Conservation (phyloP, 164 flowering plant species). For the Aristolochia californica region DNA sequence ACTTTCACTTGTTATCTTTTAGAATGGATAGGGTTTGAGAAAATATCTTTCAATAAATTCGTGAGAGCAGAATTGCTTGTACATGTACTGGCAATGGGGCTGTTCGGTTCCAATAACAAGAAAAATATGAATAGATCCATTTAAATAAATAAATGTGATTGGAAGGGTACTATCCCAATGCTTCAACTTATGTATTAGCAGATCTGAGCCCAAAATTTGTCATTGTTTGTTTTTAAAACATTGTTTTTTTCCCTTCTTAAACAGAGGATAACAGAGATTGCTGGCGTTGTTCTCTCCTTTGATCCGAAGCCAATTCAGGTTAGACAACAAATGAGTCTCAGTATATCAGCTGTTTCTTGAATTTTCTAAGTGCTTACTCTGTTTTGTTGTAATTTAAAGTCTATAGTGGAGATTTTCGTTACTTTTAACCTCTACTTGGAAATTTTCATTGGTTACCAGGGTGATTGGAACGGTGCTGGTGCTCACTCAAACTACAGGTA, state of each 20-base stretch:
- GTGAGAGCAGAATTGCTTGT: no score
- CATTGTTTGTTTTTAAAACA: neutral
- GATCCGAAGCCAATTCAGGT: slow-evolving; percentile 34
- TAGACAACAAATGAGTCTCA: neutral
- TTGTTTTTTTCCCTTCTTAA: neutral
- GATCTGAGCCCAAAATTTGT: no score
- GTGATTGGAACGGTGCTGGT: slow-evolving; percentile 46
- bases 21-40: neutral
- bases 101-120: no score
- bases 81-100: no score
- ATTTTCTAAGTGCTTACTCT: neutral
- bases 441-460: slow-evolving; percentile 5
- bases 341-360: no score
- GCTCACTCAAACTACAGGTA: slow-evolving; percentile 37
- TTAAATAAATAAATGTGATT: no score
- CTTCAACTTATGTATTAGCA: no score
- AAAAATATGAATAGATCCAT: no score
- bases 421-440: neutral
- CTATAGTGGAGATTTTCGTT: no score
- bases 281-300: slow-evolving; percentile 29
- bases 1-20: neutral
- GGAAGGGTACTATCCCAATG: no score
- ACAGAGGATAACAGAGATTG: slow-evolving; percentile 35
- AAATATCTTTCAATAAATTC: no score
- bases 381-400: neutral